Percentiles rank a stretch among this genome's conserved stretches.
Conservation (phyloP, 1,284 basidiomycete species). For the Leucoagaricus sp. region DNA sequence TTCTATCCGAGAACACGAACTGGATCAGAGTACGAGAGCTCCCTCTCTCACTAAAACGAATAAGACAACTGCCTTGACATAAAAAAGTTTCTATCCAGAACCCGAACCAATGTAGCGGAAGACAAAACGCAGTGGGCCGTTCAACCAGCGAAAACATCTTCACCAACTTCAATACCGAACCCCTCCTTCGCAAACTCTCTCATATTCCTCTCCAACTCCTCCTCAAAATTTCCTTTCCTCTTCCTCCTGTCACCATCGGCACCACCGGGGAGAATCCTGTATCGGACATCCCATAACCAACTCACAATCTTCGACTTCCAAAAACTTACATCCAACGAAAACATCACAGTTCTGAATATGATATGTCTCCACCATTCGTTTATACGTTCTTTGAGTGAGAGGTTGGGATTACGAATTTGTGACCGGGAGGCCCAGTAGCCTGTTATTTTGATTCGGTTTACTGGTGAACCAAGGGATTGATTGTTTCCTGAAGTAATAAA, state of each 20-base stretch:
- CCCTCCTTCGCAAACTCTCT: conserved; percentile 57
- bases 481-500: conserved; percentile 59
- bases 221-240: conserved; percentile 51
- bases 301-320: conserved; percentile 51
- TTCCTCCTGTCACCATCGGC: conserved; percentile 27
- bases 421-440: conserved; percentile 70
- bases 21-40: too few relatives aligned
- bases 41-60: too few relatives aligned
- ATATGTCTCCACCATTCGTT: conserved; percentile 53
- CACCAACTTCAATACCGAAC: conserved; percentile 56
- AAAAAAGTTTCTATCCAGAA: too few relatives aligned
- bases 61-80: too few relatives aligned
- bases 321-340: conserved; percentile 59
- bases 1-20: too few relatives aligned
- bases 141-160: conserved; percentile 40
- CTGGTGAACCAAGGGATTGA: conserved; percentile 78
- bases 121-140: neutral
- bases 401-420: conserved; percentile 41
- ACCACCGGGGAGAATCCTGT: conserved; percentile 25
- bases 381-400: conserved; percentile 41
- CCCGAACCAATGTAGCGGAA: too few relatives aligned
- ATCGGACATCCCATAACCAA: conserved; percentile 39
- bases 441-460: conserved; percentile 86
- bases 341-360: conserved; percentile 54
- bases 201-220: conserved; percentile 65